phyloP scores from a whole-genome alignment of 2,329 filamentous ascomycete genomes.

The Colletotrichum lindemuthianum region DNA sequence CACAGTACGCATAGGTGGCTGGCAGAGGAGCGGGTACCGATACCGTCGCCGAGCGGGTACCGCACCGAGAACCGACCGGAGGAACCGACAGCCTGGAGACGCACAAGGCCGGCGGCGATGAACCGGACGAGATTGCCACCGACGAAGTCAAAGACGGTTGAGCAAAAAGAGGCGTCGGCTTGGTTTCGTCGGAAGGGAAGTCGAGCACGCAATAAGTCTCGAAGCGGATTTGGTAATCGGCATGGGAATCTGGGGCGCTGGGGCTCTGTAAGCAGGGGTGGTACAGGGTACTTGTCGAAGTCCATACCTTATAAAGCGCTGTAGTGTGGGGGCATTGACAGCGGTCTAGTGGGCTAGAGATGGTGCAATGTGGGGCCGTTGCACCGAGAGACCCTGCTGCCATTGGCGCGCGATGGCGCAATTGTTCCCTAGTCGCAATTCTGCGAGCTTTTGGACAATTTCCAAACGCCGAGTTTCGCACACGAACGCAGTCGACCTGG shows the following conservation, averaged over 20 bases:
- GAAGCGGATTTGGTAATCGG: slow-evolving; percentile 33
- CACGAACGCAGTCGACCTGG: slow-evolving; percentile 12
- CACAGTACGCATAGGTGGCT: neutral
- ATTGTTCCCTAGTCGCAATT: slow-evolving; percentile 34
- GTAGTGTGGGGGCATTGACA: no score
- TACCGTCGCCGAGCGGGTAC: slow-evolving; percentile 34
- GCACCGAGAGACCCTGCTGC: neutral
- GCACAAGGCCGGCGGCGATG: slow-evolving; percentile 1
- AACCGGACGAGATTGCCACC: slow-evolving; percentile 29
- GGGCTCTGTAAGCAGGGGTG: no score
- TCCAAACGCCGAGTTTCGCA: slow-evolving; percentile 36
- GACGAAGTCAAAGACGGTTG: slow-evolving; percentile 20
- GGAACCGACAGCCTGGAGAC: slow-evolving; percentile 29
- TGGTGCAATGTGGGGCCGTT: slow-evolving; percentile 34
- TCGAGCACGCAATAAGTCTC: slow-evolving; percentile 34
- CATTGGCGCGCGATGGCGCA: slow-evolving; percentile 36
- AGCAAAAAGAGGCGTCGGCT: slow-evolving; percentile 6
- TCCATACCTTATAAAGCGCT: no score
- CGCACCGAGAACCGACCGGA: slow-evolving; percentile 25
- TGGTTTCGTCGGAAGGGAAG: slow-evolving; percentile 19
- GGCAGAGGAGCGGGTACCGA: slow-evolving; percentile 19
- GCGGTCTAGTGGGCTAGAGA: slow-evolving; percentile 23
- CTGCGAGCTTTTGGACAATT: slow-evolving; percentile 33
- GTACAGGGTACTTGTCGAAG: no score
- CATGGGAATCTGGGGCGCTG: slow-evolving; percentile 15